Percentiles rank a stretch among this genome's conserved stretches.
phyloP scores from a whole-genome alignment of 495 filamentous ascomycete genomes.

The Oleoguttula mirabilis region DNA sequence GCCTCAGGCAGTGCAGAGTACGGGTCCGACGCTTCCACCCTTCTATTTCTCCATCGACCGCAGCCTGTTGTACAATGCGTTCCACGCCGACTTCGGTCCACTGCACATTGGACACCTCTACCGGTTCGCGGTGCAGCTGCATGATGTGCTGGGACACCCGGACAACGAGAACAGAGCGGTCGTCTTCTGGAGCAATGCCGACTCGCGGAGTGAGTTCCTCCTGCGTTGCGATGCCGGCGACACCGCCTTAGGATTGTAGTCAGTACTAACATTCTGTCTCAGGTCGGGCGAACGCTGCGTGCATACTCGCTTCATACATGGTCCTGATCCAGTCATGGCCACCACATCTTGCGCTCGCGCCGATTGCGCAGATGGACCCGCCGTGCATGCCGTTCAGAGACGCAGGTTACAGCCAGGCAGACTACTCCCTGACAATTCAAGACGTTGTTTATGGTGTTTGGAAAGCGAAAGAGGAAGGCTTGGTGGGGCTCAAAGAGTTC shows the following conservation, averaged over 20 bases:
- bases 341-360: slow-evolving; percentile 93
- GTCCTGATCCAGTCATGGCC: slow-evolving; percentile 97
- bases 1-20: slow-evolving; percentile 31
- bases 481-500: slow-evolving; percentile 79
- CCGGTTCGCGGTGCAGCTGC: slow-evolving; percentile 85
- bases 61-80: slow-evolving; percentile 87
- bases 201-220: slow-evolving; percentile 62
- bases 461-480: slow-evolving; percentile 90
- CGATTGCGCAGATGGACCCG: slow-evolving; percentile 88
- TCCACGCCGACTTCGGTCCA: slow-evolving; percentile 96
- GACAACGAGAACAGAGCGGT: slow-evolving; percentile 72
- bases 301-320: slow-evolving; percentile 91
- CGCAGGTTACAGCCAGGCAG: slow-evolving; percentile 95
- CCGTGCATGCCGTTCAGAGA: slow-evolving; percentile 98
- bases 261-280: too few species aligned
- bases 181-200: slow-evolving; percentile 87
- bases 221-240: too few species aligned
- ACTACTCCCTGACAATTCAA: slow-evolving; percentile 87
- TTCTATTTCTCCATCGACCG: slow-evolving; percentile 96
- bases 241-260: background rate
- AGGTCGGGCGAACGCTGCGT: slow-evolving; percentile 92
- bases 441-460: slow-evolving; percentile 97
- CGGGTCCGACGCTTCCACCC: slow-evolving; percentile 46
- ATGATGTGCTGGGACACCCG: slow-evolving; percentile 83
- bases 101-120: slow-evolving; percentile 95